Percentiles rank a stretch among this genome's conserved stretches.
These are phyloP conservation scores for Castanea crenata DNA, from an alignment of 306 rosid species.

Conservation along the genomic window DNA sequence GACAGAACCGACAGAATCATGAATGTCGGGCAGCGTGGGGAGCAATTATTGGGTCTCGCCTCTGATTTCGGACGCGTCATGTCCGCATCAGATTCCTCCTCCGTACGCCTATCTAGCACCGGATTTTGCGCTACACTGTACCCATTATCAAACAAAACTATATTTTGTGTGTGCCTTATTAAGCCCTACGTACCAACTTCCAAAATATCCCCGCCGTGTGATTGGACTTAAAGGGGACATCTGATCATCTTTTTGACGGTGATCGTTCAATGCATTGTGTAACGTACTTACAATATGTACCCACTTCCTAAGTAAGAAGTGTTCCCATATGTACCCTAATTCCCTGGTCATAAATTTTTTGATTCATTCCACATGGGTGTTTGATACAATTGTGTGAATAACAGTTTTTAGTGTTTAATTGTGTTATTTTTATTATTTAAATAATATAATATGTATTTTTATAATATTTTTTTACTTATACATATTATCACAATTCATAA, in stretches of 20 bases:
- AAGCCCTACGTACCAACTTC: background rate
- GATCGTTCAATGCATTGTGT: background rate
- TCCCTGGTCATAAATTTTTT: too few relatives aligned
- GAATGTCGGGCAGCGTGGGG: slow-evolving; percentile 94
- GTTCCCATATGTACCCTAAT: too few relatives aligned
- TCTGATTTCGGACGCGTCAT: slow-evolving; percentile 90
- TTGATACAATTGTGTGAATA: fast-evolving
- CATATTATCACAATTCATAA: too few relatives aligned
- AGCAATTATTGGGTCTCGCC: slow-evolving; percentile 82
- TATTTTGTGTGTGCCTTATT: background rate
- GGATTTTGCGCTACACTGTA: slow-evolving; percentile 67
- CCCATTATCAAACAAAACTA: slow-evolving; percentile 29
- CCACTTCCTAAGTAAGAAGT: too few relatives aligned
- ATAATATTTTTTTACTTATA: too few relatives aligned
- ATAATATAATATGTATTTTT: too few relatives aligned
- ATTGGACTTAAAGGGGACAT: background rate
- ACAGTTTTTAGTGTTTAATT: too few relatives aligned
- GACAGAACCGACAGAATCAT: slow-evolving; percentile 68
- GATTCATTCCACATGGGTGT: too few relatives aligned
- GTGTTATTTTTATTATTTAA: too few relatives aligned
- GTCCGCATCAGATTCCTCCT: slow-evolving; percentile 85
- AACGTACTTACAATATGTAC: too few relatives aligned
- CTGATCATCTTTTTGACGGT: background rate
- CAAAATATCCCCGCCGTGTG: background rate
- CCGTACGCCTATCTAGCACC: slow-evolving; percentile 54